Evolutionary conservation across 345 rosid species (phyloP).

Genomic region (Eucalyptus victrix): DNA sequence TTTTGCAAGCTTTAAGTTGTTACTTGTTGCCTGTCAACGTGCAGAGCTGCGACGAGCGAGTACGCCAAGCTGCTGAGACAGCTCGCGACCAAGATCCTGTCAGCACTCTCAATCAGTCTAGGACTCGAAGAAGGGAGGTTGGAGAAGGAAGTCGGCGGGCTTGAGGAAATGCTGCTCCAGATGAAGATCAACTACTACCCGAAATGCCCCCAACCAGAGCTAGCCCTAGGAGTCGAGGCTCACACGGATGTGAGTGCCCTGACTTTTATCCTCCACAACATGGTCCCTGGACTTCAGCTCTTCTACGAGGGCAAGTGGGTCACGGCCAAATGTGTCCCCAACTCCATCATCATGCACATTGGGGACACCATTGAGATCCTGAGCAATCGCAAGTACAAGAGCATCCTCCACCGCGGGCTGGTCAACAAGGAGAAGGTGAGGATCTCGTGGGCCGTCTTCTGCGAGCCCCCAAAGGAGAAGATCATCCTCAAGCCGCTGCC

Average conservation of each 20-base stretch:
- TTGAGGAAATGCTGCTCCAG: slow-evolving; percentile 76
- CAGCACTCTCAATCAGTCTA: slow-evolving; percentile 53
- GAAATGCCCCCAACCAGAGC: slow-evolving; percentile 91
- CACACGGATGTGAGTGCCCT: slow-evolving; percentile 90
- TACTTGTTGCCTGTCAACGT: neutral
- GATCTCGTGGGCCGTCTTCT: slow-evolving; percentile 95
- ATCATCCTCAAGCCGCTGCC: slow-evolving; percentile 76
- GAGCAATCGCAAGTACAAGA: slow-evolving; percentile 87
- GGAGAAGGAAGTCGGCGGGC: slow-evolving; percentile 84
- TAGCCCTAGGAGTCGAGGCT: slow-evolving; percentile 96
- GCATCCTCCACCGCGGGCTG: slow-evolving; percentile 84
- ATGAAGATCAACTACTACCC: slow-evolving; percentile 96
- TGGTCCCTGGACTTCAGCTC: slow-evolving; percentile 93
- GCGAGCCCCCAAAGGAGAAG: slow-evolving; percentile 94
- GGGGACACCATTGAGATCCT: slow-evolving; percentile 92
- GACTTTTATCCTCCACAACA: slow-evolving; percentile 96
- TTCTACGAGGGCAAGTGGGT: slow-evolving; percentile 77
- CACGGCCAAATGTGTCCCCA: slow-evolving; percentile 85
- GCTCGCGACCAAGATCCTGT: slow-evolving; percentile 50
- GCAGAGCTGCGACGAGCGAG: slow-evolving; percentile 65
- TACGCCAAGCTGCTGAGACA: slow-evolving; percentile 69
- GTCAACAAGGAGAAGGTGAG: slow-evolving; percentile 96
- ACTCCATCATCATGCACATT: slow-evolving; percentile 88
- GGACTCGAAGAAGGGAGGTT: slow-evolving; percentile 81
- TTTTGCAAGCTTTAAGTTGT: no score